Percentiles rank a stretch among this genome's conserved stretches.
Conservation (phyloP, 129 eudicot genomes). For the Calendula officinalis region DNA sequence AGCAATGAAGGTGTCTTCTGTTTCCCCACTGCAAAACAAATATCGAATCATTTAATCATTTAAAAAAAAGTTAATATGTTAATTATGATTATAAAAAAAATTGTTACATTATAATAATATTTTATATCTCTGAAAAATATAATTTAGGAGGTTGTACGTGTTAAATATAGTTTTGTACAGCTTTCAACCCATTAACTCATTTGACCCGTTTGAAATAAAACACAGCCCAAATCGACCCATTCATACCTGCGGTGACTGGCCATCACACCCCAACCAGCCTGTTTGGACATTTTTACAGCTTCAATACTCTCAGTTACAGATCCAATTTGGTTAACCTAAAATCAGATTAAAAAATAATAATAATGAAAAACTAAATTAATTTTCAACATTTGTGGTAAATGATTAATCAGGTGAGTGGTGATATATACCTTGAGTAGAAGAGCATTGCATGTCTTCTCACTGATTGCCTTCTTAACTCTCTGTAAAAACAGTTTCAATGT, state of each 20-base stretch:
- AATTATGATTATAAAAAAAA: too few species aligned
- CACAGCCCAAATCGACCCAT: too few species aligned
- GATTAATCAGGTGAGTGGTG: slow-evolving; percentile 12
- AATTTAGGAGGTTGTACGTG: too few species aligned
- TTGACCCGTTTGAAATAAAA: not conserved
- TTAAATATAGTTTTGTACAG: too few species aligned
- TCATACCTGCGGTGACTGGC: slow-evolving; percentile 52
- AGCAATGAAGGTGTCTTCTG: slow-evolving; percentile 40
- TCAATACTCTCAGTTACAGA: slow-evolving; percentile 36
- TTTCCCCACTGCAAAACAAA: slow-evolving; percentile 35
- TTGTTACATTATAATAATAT: too few species aligned
- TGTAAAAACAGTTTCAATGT: slow-evolving; percentile 4
- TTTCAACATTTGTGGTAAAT: not conserved
- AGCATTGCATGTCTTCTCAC: slow-evolving; percentile 35
- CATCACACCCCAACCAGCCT: slow-evolving; percentile 43
- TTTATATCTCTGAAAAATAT: too few species aligned
- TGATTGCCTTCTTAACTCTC: slow-evolving; percentile 34
- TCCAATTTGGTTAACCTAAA: slow-evolving; percentile 53
- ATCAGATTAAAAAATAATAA: slow-evolving; percentile 18
- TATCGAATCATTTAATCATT: not conserved
- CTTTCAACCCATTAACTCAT: too few species aligned
- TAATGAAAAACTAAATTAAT: not conserved
- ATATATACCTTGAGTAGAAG: slow-evolving; percentile 41
- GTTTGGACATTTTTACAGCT: slow-evolving; percentile 37
- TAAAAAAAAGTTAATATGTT: too few species aligned